A percentile compares a stretch with the other conserved stretches of the same genome.
Evolutionary conservation across 1,139 yeast genomes (phyloP).

Genomic region (Zygoascus sp.): DNA sequence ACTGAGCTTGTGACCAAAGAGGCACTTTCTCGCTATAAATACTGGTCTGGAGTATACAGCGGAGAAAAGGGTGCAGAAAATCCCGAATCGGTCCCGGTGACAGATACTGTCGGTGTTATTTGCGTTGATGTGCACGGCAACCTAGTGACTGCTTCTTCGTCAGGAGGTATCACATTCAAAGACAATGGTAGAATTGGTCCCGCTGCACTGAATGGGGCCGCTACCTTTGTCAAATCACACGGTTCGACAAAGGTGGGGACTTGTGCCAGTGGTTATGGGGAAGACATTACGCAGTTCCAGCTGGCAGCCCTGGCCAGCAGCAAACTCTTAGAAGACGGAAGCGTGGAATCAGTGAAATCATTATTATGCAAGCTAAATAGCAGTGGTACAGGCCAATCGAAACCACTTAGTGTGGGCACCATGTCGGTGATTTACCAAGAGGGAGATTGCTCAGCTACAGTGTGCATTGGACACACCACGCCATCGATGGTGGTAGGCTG

Average conservation of each 20-base stretch:
- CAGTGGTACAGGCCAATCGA: neutral
- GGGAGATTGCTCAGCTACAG: neutral
- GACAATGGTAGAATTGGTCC: conserved; percentile 40
- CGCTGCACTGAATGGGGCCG: conserved; percentile 38
- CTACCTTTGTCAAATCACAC: conserved; percentile 21
- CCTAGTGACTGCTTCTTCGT: conserved; percentile 35
- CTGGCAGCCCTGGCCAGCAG: conserved; percentile 23
- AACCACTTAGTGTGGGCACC: neutral
- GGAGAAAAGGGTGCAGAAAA: neutral
- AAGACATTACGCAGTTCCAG: conserved; percentile 32
- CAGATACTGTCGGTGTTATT: conserved; percentile 40
- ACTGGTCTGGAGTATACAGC: conserved; percentile 4
- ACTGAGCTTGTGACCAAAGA: neutral
- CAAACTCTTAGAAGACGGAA: conserved; percentile 7
- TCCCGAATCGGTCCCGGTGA: neutral
- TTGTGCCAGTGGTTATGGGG: conserved; percentile 37
- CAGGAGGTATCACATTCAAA: conserved; percentile 39
- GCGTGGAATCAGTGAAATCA: neutral
- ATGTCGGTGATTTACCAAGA: neutral
- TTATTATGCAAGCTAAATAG: neutral
- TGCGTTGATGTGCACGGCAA: conserved; percentile 28
- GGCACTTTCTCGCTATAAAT: conserved; percentile 1
- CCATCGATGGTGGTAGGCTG: conserved; percentile 6
- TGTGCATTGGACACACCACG: conserved; percentile 4
- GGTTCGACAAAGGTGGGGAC: conserved; percentile 16